Conservation (phyloP, 106 monocot genomes). For the Chionographis japonica region DNA sequence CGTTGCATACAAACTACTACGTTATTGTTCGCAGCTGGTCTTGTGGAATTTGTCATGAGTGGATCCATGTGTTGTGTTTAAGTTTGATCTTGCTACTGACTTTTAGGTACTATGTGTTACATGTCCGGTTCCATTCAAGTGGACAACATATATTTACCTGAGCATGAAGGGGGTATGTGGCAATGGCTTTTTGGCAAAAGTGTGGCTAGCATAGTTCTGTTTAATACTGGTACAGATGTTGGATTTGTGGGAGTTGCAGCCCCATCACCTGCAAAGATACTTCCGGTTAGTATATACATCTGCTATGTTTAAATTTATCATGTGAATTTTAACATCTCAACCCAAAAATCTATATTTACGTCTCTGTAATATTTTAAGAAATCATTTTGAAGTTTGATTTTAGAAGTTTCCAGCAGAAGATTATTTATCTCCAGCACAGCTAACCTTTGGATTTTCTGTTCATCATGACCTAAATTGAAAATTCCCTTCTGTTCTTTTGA, state of each 20-base stretch:
- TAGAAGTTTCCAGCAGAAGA: too few relatives aligned
- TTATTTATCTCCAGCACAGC: too few relatives aligned
- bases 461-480: too few relatives aligned
- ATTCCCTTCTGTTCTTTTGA: too few relatives aligned
- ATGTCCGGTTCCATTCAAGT: constrained; percentile 84
- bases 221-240: constrained; percentile 62
- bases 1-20: background rate
- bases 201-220: constrained; percentile 53
- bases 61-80: background rate
- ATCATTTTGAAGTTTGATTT: too few relatives aligned
- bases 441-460: too few relatives aligned
- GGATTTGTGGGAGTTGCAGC: constrained; percentile 93
- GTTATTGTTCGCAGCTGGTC: background rate
- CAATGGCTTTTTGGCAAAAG: constrained; percentile 94
- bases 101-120: constrained; percentile 83
- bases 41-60: background rate
- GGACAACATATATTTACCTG: constrained; percentile 73
- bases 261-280: constrained; percentile 75
- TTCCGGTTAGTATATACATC: constrained; percentile 58
- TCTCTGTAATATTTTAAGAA: too few relatives aligned
- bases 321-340: background rate
- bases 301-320: background rate
- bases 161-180: constrained; percentile 78
- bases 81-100: background rate
- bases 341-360: too few relatives aligned